Evolutionary conservation across 1,284 basidiomycete species (phyloP), one percentile per base, ranked within the genome.

Genomic region (Prillingera fragicola): DNA sequence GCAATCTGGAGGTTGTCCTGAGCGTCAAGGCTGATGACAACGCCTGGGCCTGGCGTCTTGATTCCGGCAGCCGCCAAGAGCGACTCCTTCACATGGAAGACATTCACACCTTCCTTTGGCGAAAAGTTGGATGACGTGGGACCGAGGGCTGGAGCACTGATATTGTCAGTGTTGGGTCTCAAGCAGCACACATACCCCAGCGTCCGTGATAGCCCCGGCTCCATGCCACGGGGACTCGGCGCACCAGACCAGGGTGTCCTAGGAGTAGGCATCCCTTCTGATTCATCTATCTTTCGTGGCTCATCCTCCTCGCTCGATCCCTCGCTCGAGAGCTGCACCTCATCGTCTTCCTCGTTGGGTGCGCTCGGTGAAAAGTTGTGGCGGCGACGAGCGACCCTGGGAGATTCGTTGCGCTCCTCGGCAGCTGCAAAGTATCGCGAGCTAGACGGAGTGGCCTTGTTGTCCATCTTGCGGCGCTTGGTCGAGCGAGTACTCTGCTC

Each of bases 281-380:
- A 26, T 31, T 39, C 33, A 8, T 38, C 21, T 33, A 42, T 9
- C 37, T 41, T 19, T 55, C 54, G n/a, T n/a, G n/a, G n/a, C 7
- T 50, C 55, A 3, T 55, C 53, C 0, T 36, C 42, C 9, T 33
- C 50, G 12, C 33, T 38, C 6, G 38, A 40, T 3, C 41, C 39
- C 5, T 38, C 38, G 23, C n/a, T 41, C 46, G 4, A 25, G 27
- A 13, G 33, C 39, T 25, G 21, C 39, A 13, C 36, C 38, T 21
- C 40, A 38, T 44, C 29, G 17, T 43, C 47, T n/a, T 38, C 49
- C 8, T 45, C 55, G 2, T 32, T 27, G 0, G 62, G 60, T 1
- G 55, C 59, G 31, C 60, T 57, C 12, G 63, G 63, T 12, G 65
- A 67, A 39, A 60, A 64, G n/a, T n/a, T n/a, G n/a, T n/a, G n/a